These are phyloP conservation scores for Cupressus sempervirens DNA, from an alignment of 75 land plant genomes.

Conservation along the genomic window DNA sequence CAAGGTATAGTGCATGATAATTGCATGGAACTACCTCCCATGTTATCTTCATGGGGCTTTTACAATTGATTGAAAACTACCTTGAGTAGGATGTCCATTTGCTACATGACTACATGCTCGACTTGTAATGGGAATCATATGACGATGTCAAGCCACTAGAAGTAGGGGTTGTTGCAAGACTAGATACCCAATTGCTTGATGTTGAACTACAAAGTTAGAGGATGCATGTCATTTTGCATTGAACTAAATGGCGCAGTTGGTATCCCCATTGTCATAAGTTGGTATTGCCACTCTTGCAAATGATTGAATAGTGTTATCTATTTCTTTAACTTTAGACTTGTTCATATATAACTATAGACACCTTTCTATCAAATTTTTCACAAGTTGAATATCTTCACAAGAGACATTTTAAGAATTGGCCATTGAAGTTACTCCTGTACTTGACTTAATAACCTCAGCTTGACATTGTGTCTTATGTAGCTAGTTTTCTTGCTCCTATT, in stretches of 20 bases:
- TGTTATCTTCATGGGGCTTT: slow-evolving; percentile 49
- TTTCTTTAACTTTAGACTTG: slow-evolving; percentile 82
- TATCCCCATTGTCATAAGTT: slow-evolving; percentile 63
- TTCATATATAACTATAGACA: no score
- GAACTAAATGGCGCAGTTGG: slow-evolving; percentile 69
- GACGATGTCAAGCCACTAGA: slow-evolving; percentile 66
- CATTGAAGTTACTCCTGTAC: slow-evolving; percentile 43
- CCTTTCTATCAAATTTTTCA: no score
- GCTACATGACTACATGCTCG: slow-evolving; percentile 57
- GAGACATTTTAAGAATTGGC: slow-evolving; percentile 77
- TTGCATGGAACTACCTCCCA: slow-evolving; percentile 29
- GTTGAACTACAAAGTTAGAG: slow-evolving; percentile 77
- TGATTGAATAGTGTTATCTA: slow-evolving; percentile 86
- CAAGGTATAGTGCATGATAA: slow-evolving; percentile 28
- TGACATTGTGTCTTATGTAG: slow-evolving; percentile 20
- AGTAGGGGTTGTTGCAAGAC: slow-evolving; percentile 66
- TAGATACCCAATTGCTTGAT: slow-evolving; percentile 89
- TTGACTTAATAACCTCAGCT: slow-evolving; percentile 35
- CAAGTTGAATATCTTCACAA: slow-evolving; percentile 90
- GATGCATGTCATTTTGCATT: slow-evolving; percentile 87
- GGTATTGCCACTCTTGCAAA: slow-evolving; percentile 74
- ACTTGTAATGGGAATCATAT: slow-evolving; percentile 54
- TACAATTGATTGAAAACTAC: slow-evolving; percentile 58
- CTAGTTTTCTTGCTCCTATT: slow-evolving; percentile 39
- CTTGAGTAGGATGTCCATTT: slow-evolving; percentile 74